A percentile compares a stretch with the other conserved stretches of the same genome.
Evolutionary conservation across 2,329 filamentous ascomycete species (phyloP).

Genomic region (Aspergillus sp.): DNA sequence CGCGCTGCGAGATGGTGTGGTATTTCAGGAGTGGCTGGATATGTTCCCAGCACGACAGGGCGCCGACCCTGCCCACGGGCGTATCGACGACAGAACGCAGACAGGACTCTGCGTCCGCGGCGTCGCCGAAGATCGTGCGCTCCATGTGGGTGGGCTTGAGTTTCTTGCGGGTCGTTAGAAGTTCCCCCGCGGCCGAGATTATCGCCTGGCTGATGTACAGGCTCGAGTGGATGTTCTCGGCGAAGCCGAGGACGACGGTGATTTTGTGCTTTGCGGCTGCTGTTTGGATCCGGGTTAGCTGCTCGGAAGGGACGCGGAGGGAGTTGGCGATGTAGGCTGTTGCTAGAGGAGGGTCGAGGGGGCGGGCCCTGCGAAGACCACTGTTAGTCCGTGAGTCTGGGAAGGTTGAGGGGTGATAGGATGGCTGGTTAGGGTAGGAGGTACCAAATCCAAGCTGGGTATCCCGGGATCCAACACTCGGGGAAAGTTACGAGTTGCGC

Average conservation of each 20-base stretch:
- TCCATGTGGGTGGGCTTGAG: slow-evolving; percentile 61
- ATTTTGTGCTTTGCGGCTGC: slow-evolving; percentile 44
- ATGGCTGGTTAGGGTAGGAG: not conserved
- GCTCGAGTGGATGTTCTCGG: slow-evolving; percentile 43
- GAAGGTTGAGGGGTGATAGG: no score
- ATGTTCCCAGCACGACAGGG: slow-evolving; percentile 58
- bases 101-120: slow-evolving; percentile 35
- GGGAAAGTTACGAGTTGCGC: slow-evolving; percentile 62
- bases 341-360: slow-evolving; percentile 36
- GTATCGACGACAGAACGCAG: slow-evolving; percentile 47
- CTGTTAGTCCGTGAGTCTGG: not conserved
- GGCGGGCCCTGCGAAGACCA: slow-evolving; percentile 32
- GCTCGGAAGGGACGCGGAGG: slow-evolving; percentile 33
- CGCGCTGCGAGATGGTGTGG: slow-evolving; percentile 49
- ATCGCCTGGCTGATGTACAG: slow-evolving; percentile 55
- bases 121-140: slow-evolving; percentile 56
- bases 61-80: slow-evolving; percentile 48
- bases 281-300: slow-evolving; percentile 44
- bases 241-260: slow-evolving; percentile 52
- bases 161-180: slow-evolving; percentile 52
- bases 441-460: slow-evolving; percentile 55
- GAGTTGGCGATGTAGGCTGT: slow-evolving; percentile 41
- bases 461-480: slow-evolving; percentile 61
- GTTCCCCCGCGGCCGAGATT: slow-evolving; percentile 47
- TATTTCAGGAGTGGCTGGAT: slow-evolving; percentile 57